These are phyloP conservation scores for Pleurotus sapidus DNA, from an alignment of 768 basidiomycete species.

Conservation along the genomic window DNA sequence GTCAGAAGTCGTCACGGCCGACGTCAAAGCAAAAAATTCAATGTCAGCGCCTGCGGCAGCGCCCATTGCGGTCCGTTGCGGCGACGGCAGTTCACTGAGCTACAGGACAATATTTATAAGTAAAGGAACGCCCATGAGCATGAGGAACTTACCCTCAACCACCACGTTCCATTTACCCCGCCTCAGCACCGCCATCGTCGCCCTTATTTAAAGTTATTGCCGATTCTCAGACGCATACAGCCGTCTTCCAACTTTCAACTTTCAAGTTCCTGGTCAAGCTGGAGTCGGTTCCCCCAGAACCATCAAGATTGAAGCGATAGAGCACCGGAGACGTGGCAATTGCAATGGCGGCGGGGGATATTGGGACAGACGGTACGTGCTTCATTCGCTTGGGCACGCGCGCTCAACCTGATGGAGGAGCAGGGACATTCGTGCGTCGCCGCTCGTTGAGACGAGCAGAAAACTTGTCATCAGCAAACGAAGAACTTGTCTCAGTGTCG, in stretches of 20 bases:
- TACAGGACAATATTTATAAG: too few species aligned
- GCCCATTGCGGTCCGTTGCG: too few species aligned
- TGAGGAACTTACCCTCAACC: too few species aligned
- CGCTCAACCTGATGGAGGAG: neutral
- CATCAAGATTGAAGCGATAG: too few species aligned
- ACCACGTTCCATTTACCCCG: neutral
- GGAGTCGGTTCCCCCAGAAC: too few species aligned
- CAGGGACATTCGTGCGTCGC: neutral
- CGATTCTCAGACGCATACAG: neutral
- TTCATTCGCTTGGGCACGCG: neutral
- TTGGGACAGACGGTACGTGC: neutral
- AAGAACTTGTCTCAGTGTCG: neutral
- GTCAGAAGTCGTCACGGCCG: too few species aligned
- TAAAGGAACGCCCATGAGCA: too few species aligned
- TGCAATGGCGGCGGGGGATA: too few species aligned
- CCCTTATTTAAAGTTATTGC: neutral
- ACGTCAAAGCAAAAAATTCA: too few species aligned
- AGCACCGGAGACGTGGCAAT: neutral
- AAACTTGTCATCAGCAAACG: slow-evolving; percentile 3
- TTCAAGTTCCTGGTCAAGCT: too few species aligned
- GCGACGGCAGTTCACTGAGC: too few species aligned
- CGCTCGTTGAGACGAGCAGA: slow-evolving; percentile 4
- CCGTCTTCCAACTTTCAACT: neutral
- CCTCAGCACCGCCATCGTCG: neutral
- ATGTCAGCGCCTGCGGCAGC: too few species aligned